phyloP scores from a whole-genome alignment of 305 asterid genomes.

The Fraxinus sp. region DNA sequence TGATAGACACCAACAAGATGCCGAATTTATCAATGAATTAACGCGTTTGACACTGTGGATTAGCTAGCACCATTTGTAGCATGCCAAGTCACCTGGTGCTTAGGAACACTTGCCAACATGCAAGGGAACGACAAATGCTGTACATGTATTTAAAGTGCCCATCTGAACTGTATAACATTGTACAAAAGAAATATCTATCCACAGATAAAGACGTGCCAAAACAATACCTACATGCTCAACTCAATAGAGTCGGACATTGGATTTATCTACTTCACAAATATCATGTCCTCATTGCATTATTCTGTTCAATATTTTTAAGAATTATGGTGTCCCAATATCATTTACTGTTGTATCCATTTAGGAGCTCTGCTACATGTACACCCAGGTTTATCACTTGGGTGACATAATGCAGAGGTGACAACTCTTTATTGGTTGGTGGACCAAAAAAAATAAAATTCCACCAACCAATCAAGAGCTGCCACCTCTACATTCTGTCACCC shows the following conservation, averaged over 20 bases:
- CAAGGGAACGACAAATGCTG: neutral
- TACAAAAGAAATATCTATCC: neutral
- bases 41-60: neutral
- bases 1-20: neutral
- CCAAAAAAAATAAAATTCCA: too few species aligned
- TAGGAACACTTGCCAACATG: neutral
- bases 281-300: neutral
- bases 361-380: too few species aligned
- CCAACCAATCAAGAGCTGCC: too few species aligned
- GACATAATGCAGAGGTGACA: too few species aligned
- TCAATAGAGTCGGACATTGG: neutral
- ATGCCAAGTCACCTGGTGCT: neutral
- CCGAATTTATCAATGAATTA: neutral
- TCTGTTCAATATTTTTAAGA: neutral
- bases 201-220: neutral
- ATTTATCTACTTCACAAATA: neutral
- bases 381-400: too few species aligned
- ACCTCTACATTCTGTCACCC: too few species aligned
- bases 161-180: neutral
- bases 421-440: too few species aligned
- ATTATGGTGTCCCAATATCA: neutral
- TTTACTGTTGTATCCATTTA: neutral
- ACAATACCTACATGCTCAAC: neutral
- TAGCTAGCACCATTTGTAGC: neutral
- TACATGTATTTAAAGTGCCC: neutral